Evolutionary conservation across 1,284 basidiomycete species (phyloP), one percentile per base, ranked within the genome.

Genomic region (Austropuccinia psidii): DNA sequence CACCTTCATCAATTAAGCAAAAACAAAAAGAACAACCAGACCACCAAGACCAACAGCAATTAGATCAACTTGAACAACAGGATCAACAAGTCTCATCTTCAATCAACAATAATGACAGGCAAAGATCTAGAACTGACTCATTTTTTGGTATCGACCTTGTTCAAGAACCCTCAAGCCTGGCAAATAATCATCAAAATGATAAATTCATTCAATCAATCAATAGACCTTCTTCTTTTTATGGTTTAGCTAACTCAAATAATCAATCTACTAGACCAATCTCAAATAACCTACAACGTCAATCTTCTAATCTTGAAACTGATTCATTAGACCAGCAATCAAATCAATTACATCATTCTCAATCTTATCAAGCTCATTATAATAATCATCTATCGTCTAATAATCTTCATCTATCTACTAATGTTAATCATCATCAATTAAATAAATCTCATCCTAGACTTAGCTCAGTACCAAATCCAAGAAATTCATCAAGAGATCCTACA

Each of bases 201-300:
- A n/a, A 7, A 27, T 27, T 17, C 29, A 47, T n/a, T n/a, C 39
- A 57, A 31, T 41, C 52, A 3, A 49, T 24, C 50, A 43, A 67
- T 37, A 19, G 66, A 3, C 66, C 66, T 29, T 69, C 66, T 7
- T 69, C 66, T 9, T 69, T 69, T 31, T 69, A 69, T 19, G 66
- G 66, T 0, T 29, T 69, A 49, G 45, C 19, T 45, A 35, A 45
- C 17, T 27, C n/a, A 24, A 31, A 7, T 5, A 57, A 54, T 45
- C 54, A 49, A 4, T 39, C 33, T 4, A 60, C 29, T 6, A 55
- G 45, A 49, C 54, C 50, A 57, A 8, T 17, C 13, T 41, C n/a
- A 33, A 65, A 39, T 37, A 31, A 29, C n/a, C 29, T 15, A 21
- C 57, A 11, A 60, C 37, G 17, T 29, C 43, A n/a, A 29, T 41